A percentile compares a stretch with the other conserved stretches of the same genome.
Evolutionary conservation across 306 rosid species (phyloP).

Genomic region (Astragalus glycyphyllos): DNA sequence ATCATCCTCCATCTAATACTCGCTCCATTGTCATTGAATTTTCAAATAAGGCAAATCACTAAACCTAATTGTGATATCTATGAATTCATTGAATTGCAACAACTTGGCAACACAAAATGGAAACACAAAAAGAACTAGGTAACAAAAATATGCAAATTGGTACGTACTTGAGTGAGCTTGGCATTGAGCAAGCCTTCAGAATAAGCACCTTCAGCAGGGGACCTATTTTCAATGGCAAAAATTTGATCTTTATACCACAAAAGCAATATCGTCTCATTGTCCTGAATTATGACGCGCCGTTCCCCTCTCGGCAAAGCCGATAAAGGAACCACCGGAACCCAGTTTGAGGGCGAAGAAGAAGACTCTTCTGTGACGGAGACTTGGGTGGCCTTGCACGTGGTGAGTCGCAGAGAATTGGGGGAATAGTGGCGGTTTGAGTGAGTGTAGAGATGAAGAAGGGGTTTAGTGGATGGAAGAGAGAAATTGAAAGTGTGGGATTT

Average conservation of each 20-base stretch:
- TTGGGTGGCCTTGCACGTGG: constrained; percentile 68
- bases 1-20: too few relatives aligned
- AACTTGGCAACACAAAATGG: too few relatives aligned
- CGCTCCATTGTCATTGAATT: too few relatives aligned
- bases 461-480: constrained; percentile 23
- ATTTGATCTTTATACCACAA: constrained; percentile 84
- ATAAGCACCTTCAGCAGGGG: constrained; percentile 99
- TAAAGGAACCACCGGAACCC: constrained; percentile 94
- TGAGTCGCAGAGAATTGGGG: constrained; percentile 33
- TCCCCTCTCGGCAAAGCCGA: constrained; percentile 91
- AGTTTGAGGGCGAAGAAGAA: constrained; percentile 54
- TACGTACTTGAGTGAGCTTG: constrained; percentile 81
- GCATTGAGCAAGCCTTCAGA: constrained; percentile 89
- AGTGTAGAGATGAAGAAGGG: constrained; percentile 28
- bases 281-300: constrained; percentile 90
- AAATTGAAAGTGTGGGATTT: constrained; percentile 39
- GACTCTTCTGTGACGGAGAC: constrained; percentile 68
- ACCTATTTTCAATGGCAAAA: constrained; percentile 83
- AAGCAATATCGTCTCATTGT: constrained; percentile 66
- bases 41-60: too few relatives aligned
- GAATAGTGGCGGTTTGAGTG: not conserved
- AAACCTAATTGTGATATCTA: too few relatives aligned
- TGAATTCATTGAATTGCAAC: too few relatives aligned
- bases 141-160: too few relatives aligned
- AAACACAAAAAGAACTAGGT: too few relatives aligned